Evolutionary conservation across 768 basidiomycete species (phyloP), one percentile per base, ranked within the genome.

Genomic region (Serendipita vermifera): DNA sequence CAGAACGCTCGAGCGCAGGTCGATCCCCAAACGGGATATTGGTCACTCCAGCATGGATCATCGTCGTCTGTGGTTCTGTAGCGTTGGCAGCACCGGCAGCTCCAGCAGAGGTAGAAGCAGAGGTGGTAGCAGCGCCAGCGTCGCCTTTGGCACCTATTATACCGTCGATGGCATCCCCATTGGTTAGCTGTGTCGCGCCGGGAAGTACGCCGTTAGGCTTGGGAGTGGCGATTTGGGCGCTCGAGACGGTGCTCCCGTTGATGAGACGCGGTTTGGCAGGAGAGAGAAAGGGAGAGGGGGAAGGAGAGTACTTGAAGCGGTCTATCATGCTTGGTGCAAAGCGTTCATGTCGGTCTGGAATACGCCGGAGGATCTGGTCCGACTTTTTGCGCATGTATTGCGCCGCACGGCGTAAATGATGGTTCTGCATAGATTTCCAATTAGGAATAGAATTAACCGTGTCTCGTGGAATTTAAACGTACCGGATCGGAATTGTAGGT

Each of bases 401-500:
- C 2, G 87, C 92, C 59, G 85, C 85, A 55, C 76, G 77, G 39
- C 91, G 82, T 39, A 99, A 77, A 1, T 89, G 94, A 66, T 99
- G 94, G 57, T 81, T 80, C 91, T 96, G 68, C 35, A 7, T 24
- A 41, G 5, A 29, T n/a, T n/a, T n/a, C n/a, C n/a, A n/a, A n/a
- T n/a, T n/a, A n/a, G n/a, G 46, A 51, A 2, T 51, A 31, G 11
- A 7, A 22, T 27, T 13, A 20, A 29, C 24, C 29, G 20, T 51
- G 14, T 22, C 14, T 33, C 41, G 38, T 22, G 13, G 26, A n/a
- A 24, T 9, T 56, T 40, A n/a, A 14, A 76, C 85, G 59, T 62
- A 90, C 93, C 73, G 91, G 86, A 9, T 82, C 77, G 15, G 87
- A 83, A 68, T 99, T 99, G 68, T 98, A 98, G 3, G 77, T 81